Percentiles rank a stretch among this genome's conserved stretches.
Evolutionary conservation across 1,284 basidiomycete genomes (phyloP).

Genomic region (Pseudozyma hubeiensis): DNA sequence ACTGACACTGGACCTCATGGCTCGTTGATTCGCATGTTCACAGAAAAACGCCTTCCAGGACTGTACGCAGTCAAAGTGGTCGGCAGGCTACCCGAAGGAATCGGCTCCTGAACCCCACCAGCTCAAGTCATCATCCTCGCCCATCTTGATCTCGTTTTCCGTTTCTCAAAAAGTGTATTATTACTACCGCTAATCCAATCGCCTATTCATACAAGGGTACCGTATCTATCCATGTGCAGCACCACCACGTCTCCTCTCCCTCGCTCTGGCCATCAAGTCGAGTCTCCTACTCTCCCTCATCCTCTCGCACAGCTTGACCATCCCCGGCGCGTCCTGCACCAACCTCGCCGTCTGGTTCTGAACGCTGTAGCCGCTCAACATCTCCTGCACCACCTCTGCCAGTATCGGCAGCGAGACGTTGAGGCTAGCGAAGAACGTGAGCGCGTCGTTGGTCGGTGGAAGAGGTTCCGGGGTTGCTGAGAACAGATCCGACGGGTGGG

Average conservation of each 20-base stretch:
- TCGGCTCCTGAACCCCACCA: conserved; percentile 22
- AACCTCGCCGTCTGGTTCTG: conserved; percentile 11
- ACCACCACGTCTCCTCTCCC: background rate
- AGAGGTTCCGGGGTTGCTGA: conserved; percentile 57
- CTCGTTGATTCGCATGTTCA: too few relatives aligned
- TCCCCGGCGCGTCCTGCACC: conserved; percentile 23
- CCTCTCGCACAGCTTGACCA: conserved; percentile 39
- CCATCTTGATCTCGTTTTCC: background rate
- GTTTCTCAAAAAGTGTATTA: conserved; percentile 23
- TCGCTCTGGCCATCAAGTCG: conserved; percentile 8
- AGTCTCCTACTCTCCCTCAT: conserved; percentile 36
- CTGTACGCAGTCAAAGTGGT: conserved; percentile 67
- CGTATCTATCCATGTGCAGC: too few relatives aligned
- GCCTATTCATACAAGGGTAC: conserved; percentile 2
- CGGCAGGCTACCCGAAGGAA: conserved; percentile 59
- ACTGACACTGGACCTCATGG: too few relatives aligned
- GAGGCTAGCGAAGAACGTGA: conserved; percentile 85
- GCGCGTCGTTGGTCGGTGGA: conserved; percentile 70
- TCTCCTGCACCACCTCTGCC: conserved; percentile 89
- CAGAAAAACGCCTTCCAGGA: conserved; percentile 66
- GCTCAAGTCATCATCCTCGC: background rate
- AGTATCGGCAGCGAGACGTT: conserved; percentile 85
- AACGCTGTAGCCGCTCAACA: conserved; percentile 85
- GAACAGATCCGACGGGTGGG: conserved; percentile 23
- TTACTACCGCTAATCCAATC: conserved; percentile 4